Base-by-base conservation (phyloP, 192 early-diverging fungal species). In the Chytriomyces sp. region DNA sequence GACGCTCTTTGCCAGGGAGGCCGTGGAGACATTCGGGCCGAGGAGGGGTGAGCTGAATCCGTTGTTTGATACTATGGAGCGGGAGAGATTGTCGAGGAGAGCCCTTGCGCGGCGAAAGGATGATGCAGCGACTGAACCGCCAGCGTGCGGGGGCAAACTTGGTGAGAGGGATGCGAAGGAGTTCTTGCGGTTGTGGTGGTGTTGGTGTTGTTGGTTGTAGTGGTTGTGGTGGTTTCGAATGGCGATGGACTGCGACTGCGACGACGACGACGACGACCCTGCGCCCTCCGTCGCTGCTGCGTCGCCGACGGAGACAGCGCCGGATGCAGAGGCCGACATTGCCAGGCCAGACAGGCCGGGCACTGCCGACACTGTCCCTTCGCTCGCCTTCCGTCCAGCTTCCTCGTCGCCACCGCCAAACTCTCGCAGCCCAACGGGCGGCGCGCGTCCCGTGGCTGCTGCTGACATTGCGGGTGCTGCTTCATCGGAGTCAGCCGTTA, bases 1-100 rank as follows among this genome's bases (percentile, higher is more conserved):
- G 26, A 68, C 12, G 36, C 65, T 68, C 52, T 39, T 68, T 38
- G 65, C 65, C 17, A 68, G 65, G 14, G 17, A 3, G 6, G n/a
- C 34, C 31, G 49, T 53, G 10, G 7, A 25, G 19, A 22, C 32
- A 39, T 30, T 26, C 22, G 63, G 39, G 22, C 63, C 63, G 22
- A 65, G 34, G 25, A 32, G 14, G 41, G 63, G 63, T 34, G 63
- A 65, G 10, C 7, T 17, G 8, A 7, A 7, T 2, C 36, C 33
- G 65, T 19, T n/a, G 10, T 53, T n/a, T 10, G 44, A 53, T 25
- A 33, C 14, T 25, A 68, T 33, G 8, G 65, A 68, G 41, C 65
- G 44, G 19, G 65, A 52, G 5, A 68, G n/a, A 39, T 68, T 68
- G 52, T 68, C 65, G 65, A 68, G 65, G 52, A 68, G 52, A 7